Conservation (phyloP, 305 asterid genomes). For the Coffea humblotiana region DNA sequence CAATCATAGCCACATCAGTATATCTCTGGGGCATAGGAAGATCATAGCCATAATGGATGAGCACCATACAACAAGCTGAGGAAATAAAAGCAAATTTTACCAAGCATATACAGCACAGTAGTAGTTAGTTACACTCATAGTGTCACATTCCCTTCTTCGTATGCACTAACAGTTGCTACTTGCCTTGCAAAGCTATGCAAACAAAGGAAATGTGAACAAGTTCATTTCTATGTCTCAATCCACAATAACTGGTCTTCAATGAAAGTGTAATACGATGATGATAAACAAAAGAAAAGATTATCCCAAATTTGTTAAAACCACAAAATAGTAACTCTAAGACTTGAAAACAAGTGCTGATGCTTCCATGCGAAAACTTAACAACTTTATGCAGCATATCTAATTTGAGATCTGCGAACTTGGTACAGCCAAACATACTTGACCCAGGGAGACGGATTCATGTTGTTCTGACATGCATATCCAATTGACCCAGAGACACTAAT, state of each 20-base stretch:
- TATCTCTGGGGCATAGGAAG: not conserved
- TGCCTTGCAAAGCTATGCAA: not conserved
- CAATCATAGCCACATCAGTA: not conserved
- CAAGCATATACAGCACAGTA: not conserved
- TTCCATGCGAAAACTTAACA: not conserved
- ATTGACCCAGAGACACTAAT: not conserved
- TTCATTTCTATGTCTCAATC: not conserved
- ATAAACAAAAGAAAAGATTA: not conserved
- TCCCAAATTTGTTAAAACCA: not conserved
- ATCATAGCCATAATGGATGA: not conserved
- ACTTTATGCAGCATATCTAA: not conserved
- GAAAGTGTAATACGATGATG: not conserved
- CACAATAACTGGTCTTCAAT: not conserved
- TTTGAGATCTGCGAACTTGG: not conserved
- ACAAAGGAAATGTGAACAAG: not conserved
- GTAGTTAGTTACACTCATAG: not conserved
- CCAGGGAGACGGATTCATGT: not conserved
- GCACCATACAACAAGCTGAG: not conserved
- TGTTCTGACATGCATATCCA: not conserved
- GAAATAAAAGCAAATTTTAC: not conserved
- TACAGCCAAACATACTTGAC: too few relatives aligned
- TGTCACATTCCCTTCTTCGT: not conserved
- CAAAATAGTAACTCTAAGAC: not conserved
- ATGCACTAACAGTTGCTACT: not conserved
- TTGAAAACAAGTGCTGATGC: not conserved